These are phyloP conservation scores for Holtermanniella nyarrowii DNA, from an alignment of 768 basidiomycete genomes.

Conservation along the genomic window DNA sequence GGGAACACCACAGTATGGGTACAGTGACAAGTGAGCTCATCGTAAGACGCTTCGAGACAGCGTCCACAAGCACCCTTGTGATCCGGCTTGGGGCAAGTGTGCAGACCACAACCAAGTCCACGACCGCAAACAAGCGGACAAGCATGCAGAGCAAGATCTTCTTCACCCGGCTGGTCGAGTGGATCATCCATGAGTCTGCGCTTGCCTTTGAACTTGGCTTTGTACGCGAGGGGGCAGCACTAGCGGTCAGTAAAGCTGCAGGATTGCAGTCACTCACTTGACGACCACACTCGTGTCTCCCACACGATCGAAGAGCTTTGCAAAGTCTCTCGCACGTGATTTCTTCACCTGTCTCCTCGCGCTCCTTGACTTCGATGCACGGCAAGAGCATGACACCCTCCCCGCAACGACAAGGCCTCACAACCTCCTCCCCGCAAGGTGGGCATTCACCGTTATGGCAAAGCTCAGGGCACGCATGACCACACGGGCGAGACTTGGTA, in stretches of 20 bases:
- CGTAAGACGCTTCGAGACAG: slow-evolving; percentile 80
- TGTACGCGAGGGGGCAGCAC: slow-evolving; percentile 79
- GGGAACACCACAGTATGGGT: slow-evolving; percentile 78
- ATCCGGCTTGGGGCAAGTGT: slow-evolving; percentile 66
- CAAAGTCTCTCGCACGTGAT: slow-evolving; percentile 75
- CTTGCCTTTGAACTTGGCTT: slow-evolving; percentile 56
- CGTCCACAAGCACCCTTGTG: slow-evolving; percentile 71
- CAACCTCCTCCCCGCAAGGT: slow-evolving; percentile 60
- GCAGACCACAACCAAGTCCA: slow-evolving; percentile 58
- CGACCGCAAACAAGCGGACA: slow-evolving; percentile 76
- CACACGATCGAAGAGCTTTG: slow-evolving; percentile 65
- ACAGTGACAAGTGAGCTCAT: slow-evolving; percentile 80
- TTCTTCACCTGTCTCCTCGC: slow-evolving; percentile 45
- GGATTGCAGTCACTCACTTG: slow-evolving; percentile 25
- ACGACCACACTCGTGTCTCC: slow-evolving; percentile 72
- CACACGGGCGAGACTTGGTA: slow-evolving; percentile 53
- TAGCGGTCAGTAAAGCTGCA: background rate
- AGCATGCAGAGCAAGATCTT: slow-evolving; percentile 51
- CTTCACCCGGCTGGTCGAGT: slow-evolving; percentile 50
- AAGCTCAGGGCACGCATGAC: slow-evolving; percentile 56
- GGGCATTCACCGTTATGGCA: slow-evolving; percentile 77
- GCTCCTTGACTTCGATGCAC: slow-evolving; percentile 48
- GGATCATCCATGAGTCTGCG: slow-evolving; percentile 43
- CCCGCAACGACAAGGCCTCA: slow-evolving; percentile 79
- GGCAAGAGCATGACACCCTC: slow-evolving; percentile 50